Evolutionary conservation across 2,329 filamentous ascomycete species (phyloP).

Genomic region (Fusarium xyrophilum): DNA sequence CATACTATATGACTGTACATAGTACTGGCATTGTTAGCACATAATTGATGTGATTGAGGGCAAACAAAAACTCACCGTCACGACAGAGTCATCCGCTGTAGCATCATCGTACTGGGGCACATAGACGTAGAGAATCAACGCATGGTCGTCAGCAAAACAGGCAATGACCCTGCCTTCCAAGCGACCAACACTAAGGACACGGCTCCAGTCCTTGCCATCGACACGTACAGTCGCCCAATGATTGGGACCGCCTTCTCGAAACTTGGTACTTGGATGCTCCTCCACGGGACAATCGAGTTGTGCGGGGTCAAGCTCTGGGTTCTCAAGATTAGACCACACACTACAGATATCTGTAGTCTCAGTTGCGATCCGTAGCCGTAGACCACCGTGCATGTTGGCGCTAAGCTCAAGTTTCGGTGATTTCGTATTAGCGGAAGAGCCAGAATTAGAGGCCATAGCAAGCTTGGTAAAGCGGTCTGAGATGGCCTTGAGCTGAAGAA

Average conservation of each 20-base stretch:
- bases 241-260: conserved; percentile 77
- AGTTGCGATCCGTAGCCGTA: conserved; percentile 80
- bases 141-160: conserved; percentile 83
- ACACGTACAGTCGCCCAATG: conserved; percentile 90
- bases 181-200: conserved; percentile 89
- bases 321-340: conserved; percentile 83
- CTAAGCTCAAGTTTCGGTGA: conserved; percentile 80
- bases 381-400: conserved; percentile 91
- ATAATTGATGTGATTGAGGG: no score
- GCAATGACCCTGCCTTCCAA: conserved; percentile 92
- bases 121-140: conserved; percentile 84
- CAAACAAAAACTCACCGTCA: conserved; percentile 64
- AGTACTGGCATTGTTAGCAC: conserved; percentile 47
- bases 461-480: conserved; percentile 95
- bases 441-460: conserved; percentile 58
- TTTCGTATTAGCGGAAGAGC: conserved; percentile 52
- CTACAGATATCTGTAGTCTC: conserved; percentile 86
- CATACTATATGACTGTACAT: conserved; percentile 53
- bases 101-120: conserved; percentile 74
- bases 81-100: conserved; percentile 71
- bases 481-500: conserved; percentile 90
- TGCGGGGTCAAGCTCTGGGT: conserved; percentile 83
- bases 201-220: conserved; percentile 93
- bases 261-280: conserved; percentile 82
- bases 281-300: conserved; percentile 75